Evolutionary conservation across 2,329 filamentous ascomycete species (phyloP).

Genomic region (Sporothrix dimorphospora): DNA sequence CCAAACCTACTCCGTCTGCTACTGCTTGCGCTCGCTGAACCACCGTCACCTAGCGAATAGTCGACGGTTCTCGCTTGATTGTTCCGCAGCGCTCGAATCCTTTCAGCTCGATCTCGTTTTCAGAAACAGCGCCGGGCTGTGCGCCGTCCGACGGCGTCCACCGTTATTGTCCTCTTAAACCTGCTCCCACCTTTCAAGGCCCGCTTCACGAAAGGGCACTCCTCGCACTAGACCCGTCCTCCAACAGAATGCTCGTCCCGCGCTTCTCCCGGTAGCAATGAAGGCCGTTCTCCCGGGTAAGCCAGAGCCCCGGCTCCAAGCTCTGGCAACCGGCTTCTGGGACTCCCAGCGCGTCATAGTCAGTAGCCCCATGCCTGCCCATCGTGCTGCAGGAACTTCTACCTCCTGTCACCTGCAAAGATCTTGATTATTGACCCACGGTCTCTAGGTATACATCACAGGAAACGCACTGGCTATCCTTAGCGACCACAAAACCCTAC

Average conservation of each 20-base stretch:
- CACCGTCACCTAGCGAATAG: background rate
- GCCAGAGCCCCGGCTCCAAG: conserved; percentile 53
- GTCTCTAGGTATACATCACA: conserved; percentile 77
- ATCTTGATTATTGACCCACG: background rate
- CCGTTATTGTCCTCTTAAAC: background rate
- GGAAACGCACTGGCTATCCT: conserved; percentile 87
- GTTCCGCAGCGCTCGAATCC: background rate
- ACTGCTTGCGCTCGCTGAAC: background rate
- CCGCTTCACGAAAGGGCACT: background rate
- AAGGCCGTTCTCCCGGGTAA: conserved; percentile 54
- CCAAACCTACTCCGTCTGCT: background rate
- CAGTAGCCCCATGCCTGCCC: conserved; percentile 18
- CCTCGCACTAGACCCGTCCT: background rate
- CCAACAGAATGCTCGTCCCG: conserved; percentile 32
- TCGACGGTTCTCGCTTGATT: background rate
- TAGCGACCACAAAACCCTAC: conserved; percentile 69
- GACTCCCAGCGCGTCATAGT: conserved; percentile 45
- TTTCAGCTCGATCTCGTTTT: background rate
- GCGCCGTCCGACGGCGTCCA: background rate
- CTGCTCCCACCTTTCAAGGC: background rate
- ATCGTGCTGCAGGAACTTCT: background rate
- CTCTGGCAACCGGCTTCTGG: conserved; percentile 53
- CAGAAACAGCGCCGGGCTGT: background rate
- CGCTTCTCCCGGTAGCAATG: conserved; percentile 42
- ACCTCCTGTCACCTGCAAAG: background rate